Evolutionary conservation across 495 filamentous ascomycete genomes (phyloP).

Genomic region (Amphirosellinia nigrospora): DNA sequence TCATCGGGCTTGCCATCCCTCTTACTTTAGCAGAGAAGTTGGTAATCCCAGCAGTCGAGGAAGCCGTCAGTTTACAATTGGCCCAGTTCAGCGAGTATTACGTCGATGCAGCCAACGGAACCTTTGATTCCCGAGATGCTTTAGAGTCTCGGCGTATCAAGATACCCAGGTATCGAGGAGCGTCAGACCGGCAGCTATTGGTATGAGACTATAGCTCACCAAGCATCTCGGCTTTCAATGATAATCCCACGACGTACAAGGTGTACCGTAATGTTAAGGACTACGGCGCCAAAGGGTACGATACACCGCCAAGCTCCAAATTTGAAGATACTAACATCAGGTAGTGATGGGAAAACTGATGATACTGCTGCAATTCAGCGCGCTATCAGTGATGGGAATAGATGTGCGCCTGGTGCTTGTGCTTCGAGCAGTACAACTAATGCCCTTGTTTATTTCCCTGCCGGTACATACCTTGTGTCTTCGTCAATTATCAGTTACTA

Average conservation of each 20-base stretch:
- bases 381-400: constrained; percentile 74
- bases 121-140: constrained; percentile 13
- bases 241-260: constrained; percentile 45
- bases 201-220: constrained; percentile 54
- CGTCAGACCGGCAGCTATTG: constrained; percentile 43
- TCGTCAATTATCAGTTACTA: constrained; percentile 69
- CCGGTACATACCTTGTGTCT: constrained; percentile 75
- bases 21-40: constrained; percentile 29
- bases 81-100: constrained; percentile 31
- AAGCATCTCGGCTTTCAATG: constrained; percentile 52
- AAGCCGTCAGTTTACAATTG: constrained; percentile 31
- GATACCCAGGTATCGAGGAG: constrained; percentile 24
- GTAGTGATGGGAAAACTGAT: constrained; percentile 72
- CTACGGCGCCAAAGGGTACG: constrained; percentile 57
- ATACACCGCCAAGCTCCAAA: constrained; percentile 8
- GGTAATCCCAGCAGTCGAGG: constrained; percentile 34
- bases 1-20: constrained; percentile 26
- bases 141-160: background rate
- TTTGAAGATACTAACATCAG: constrained; percentile 20
- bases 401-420: constrained; percentile 76
- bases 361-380: constrained; percentile 83
- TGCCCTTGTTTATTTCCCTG: constrained; percentile 77
- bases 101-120: constrained; percentile 19
- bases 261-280: constrained; percentile 66
- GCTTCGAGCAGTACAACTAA: constrained; percentile 76